phyloP scores from a whole-genome alignment of 2,329 filamentous ascomycete species.

The Phialophora verrucosa region DNA sequence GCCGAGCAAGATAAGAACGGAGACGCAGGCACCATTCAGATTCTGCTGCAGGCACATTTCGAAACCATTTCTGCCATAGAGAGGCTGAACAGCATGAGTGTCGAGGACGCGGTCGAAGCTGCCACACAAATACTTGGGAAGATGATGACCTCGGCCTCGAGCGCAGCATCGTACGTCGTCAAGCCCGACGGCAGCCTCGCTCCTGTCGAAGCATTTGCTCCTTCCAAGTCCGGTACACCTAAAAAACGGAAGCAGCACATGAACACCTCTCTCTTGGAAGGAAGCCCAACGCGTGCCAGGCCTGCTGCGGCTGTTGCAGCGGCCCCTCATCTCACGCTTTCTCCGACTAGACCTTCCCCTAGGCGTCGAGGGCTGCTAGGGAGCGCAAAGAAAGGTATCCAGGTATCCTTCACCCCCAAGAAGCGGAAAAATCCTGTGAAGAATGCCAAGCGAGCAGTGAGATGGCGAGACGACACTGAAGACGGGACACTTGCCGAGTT shows the following conservation, averaged over 20 bases:
- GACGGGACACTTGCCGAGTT: constrained; percentile 87
- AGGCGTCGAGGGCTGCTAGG: constrained; percentile 71
- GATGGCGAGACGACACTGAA: constrained; percentile 91
- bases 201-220: constrained; percentile 66
- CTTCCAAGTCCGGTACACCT: constrained; percentile 74
- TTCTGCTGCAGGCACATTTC: constrained; percentile 86
- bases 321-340: constrained; percentile 49
- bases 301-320: constrained; percentile 43
- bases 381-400: constrained; percentile 70
- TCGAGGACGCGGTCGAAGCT: constrained; percentile 79
- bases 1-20: constrained; percentile 82
- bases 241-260: constrained; percentile 65
- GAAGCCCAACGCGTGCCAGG: constrained; percentile 57
- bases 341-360: constrained; percentile 79
- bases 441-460: constrained; percentile 72
- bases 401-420: constrained; percentile 73
- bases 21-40: constrained; percentile 78
- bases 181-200: constrained; percentile 78
- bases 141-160: constrained; percentile 76
- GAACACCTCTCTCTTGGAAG: constrained; percentile 48
- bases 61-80: constrained; percentile 85
- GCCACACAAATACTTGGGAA: constrained; percentile 78
- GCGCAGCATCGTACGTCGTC: constrained; percentile 79
- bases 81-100: constrained; percentile 79
- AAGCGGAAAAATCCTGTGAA: constrained; percentile 72